Base-by-base conservation (phyloP, 2,329 filamentous ascomycete genomes). In the Annulohypoxylon truncatum region DNA sequence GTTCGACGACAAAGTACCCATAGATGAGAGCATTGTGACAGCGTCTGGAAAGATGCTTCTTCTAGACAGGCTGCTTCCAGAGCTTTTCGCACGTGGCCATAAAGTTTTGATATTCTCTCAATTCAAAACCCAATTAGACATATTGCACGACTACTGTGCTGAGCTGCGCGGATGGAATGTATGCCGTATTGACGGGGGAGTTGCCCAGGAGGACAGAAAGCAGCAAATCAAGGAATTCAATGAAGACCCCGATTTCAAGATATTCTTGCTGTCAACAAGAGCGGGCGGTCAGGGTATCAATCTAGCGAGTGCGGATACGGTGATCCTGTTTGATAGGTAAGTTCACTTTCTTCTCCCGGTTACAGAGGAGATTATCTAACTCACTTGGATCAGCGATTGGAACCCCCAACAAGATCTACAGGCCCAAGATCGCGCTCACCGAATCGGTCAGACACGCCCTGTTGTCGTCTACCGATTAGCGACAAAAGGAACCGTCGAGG, bases 341-440 rank as follows among this genome's bases (percentile, higher is more conserved):
- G 71, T 51, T 13, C 3, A 4, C 22, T 20, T 12, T 6, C 18
- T 13, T 9, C 2, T 15, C 18, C 13, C 6, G 6, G 13, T 9
- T 2, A 5, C 22, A 29, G 7, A 7, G 22, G n/a, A 3, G 8
- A 9, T 33, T 50, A 22, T 22, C 67, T 71, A 67, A 73, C 31
- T n/a, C 22, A 28, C 58, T 29, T 54, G 22, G 24, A 60, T 24
- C 29, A 84, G 81, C 2, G 87, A 97, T 74, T 97, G 95, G 89
- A 99, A 99, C 73, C 96, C 96, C 0, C 96, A 99, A 77, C 95
- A 97, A 76, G 96, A 99, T 77, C 84, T 99, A 0, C 96, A 99
- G 76, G 96, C 96, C 0, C 96, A 98, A 79, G 96, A 99, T 75
- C 92, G 96, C 4, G 94, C 93, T 0, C 96, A 99, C 76, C 89